Conservation (phyloP, 768 basidiomycete genomes). For the Cystobasidium tubakii region DNA sequence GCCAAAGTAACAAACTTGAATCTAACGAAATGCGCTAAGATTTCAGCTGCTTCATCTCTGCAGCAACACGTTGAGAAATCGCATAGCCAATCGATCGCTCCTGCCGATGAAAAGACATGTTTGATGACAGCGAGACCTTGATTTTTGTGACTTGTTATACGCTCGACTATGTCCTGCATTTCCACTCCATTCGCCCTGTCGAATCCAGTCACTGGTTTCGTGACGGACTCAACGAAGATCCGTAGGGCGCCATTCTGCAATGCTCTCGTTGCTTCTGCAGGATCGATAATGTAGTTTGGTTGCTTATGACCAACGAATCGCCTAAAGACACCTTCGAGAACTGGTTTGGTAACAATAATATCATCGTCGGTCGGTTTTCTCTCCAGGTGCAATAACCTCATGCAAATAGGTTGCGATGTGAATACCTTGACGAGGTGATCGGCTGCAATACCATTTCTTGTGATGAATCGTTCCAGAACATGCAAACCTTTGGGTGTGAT, state of each 20-base stretch:
- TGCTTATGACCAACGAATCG: constrained; percentile 80
- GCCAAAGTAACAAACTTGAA: constrained; percentile 79
- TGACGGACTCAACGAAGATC: constrained; percentile 43
- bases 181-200: constrained; percentile 50
- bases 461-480: constrained; percentile 98
- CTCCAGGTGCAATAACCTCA: constrained; percentile 95
- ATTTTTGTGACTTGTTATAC: constrained; percentile 33
- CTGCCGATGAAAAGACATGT: constrained; percentile 73
- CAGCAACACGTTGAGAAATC: constrained; percentile 95
- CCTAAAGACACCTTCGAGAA: constrained; percentile 89
- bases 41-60: constrained; percentile 91
- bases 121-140: constrained; percentile 47
- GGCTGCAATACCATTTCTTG: constrained; percentile 95
- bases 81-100: constrained; percentile 90
- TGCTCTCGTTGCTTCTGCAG: constrained; percentile 70
- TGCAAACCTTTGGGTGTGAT: constrained; percentile 97
- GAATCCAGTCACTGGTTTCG: constrained; percentile 36
- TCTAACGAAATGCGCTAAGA: constrained; percentile 94
- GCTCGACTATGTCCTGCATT: constrained; percentile 52
- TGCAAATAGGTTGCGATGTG: constrained; percentile 84
- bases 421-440: constrained; percentile 88
- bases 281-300: constrained; percentile 67
- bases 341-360: constrained; percentile 87
- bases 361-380: constrained; percentile 88
- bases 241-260: constrained; percentile 39